Evolutionary conservation across 177 flowering plant genomes (phyloP).

Genomic region (Vitis hybrid): DNA sequence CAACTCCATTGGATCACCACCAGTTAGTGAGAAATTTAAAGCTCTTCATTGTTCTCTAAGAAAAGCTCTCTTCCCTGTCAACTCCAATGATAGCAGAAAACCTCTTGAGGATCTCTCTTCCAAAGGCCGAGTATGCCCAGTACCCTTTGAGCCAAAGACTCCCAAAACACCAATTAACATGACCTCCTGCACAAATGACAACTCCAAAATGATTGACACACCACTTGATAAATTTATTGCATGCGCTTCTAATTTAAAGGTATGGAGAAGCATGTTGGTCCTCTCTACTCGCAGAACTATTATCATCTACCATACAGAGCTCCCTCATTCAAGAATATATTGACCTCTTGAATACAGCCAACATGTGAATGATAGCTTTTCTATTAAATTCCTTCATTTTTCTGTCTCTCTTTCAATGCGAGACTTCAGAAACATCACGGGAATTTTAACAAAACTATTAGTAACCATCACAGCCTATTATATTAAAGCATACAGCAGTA

Average conservation of each 20-base stretch:
- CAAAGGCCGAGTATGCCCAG: constrained; percentile 7
- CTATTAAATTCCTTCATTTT: background rate
- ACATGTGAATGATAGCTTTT: constrained; percentile 42
- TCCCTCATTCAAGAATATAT: constrained; percentile 67
- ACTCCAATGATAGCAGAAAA: constrained; percentile 22
- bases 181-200: constrained; percentile 11
- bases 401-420: background rate
- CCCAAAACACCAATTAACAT: constrained; percentile 24
- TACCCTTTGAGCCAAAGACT: constrained; percentile 27
- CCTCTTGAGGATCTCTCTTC: constrained; percentile 15
- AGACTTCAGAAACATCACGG: no score
- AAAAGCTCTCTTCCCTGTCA: constrained; percentile 47
- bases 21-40: constrained; percentile 18
- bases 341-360: constrained; percentile 73
- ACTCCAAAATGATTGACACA: constrained; percentile 17
- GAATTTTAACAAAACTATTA: no score
- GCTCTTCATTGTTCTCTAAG: constrained; percentile 29
- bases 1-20: constrained; percentile 12
- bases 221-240: constrained; percentile 56
- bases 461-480: no score
- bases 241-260: constrained; percentile 67
- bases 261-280: constrained; percentile 12
- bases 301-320: constrained; percentile 39
- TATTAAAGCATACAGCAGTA: no score
- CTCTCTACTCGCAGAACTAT: background rate